These are phyloP conservation scores for Ceratobasidium sp. DNA, from an alignment of 1,284 basidiomycete species.

Conservation along the genomic window DNA sequence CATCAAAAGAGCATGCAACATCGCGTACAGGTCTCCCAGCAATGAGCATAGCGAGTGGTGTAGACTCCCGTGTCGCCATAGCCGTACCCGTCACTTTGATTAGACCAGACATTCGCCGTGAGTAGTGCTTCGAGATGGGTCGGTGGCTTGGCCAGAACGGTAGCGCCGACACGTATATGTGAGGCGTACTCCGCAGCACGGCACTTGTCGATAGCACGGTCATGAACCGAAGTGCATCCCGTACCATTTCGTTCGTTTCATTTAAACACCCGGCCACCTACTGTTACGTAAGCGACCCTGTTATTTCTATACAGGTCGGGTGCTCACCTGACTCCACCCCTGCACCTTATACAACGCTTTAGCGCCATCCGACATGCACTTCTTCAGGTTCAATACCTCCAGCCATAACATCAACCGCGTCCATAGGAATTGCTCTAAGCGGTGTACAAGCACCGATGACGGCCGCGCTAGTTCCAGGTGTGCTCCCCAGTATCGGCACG, in stretches of 20 bases:
- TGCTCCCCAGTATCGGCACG: constrained; percentile 18
- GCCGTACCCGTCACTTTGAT: background rate
- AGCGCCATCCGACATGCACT: background rate
- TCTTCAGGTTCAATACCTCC: constrained; percentile 33
- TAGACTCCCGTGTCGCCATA: background rate
- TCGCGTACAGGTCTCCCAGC: too few species aligned
- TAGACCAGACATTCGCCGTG: background rate
- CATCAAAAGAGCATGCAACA: constrained; percentile 33
- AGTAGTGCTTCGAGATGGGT: background rate
- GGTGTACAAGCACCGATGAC: background rate
- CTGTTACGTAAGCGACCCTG: background rate
- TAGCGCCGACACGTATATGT: constrained; percentile 35
- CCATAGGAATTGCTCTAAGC: background rate
- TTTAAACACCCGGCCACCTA: background rate
- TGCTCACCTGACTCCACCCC: background rate
- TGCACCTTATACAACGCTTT: background rate
- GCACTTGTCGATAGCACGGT: background rate
- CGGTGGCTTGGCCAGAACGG: constrained; percentile 25
- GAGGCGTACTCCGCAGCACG: constrained; percentile 5
- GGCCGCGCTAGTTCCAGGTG: background rate
- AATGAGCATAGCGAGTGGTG: background rate
- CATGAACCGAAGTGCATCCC: constrained; percentile 17
- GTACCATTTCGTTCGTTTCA: background rate
- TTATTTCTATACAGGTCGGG: too few species aligned
- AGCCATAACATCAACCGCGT: constrained; percentile 8